Evolutionary conservation across 2,329 filamentous ascomycete genomes (phyloP), one percentile per base, ranked within the genome.

Genomic region (Colletotrichum acutatum): DNA sequence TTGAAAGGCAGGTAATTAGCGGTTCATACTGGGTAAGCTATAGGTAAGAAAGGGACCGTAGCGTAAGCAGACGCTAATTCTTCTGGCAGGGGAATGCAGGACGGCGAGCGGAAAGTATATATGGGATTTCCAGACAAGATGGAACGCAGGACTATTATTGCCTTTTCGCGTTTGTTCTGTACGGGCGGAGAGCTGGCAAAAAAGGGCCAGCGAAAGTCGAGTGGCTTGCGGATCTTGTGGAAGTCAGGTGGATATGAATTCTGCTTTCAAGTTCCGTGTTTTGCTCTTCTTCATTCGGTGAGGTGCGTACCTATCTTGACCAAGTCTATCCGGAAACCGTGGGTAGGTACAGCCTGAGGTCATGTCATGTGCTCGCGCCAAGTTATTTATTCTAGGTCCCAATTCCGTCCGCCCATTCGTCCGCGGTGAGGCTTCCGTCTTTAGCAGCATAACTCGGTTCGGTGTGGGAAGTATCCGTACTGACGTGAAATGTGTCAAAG

Each of bases 51-150:
- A 14, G 37, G 3, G 16, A 42, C 46, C 16, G n/a, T 26, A 32
- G 32, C 30, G 37, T 22, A 7, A 65, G n/a, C 22, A 28, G 32
- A 19, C 24, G 16, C 52, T 19, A 26, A 11, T 53, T 22, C 42
- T 22, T 49, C 11, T 49, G n/a, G 37, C 66, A 59, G 70, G 70
- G 66, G 53, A 64, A 26, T 16, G 12, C n/a, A 58, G 19, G 42
- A 46, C 30, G 58, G n/a, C n/a, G 42, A 49, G 22, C 28, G 37
- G n/a, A 68, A 52, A 52, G 49, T 66, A 37, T 56, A 42, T 42
- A 37, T 30, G 14, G 28, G 28, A 37, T 28, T 63, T 63, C 14
- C 69, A 54, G 34, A 70, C 60, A 61, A 73, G 61, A 66, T 70
- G 66, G 70, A 56, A 70, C 60, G 56, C 60, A 30, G 60, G 46